Base-by-base conservation (phyloP, 192 early-diverging fungal genomes). In the Backusella psychrophila region DNA sequence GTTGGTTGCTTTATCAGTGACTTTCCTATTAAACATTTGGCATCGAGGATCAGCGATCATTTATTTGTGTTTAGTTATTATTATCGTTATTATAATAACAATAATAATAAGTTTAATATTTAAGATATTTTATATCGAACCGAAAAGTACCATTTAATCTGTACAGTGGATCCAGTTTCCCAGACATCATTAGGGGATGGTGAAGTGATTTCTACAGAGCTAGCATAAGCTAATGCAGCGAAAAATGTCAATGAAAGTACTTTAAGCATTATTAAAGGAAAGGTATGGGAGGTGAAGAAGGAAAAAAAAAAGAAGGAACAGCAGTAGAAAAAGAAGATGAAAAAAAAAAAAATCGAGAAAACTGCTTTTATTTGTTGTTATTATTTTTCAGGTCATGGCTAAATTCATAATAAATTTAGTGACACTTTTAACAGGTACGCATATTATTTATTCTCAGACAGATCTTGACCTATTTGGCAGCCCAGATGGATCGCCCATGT, bases 111-210 rank as follows among this genome's bases (percentile, higher is more conserved):
- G 36, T 65, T 41, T 15, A 71, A 71, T 71, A 71, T 69, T 63
- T 63, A 69, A 34, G 33, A 38, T 69, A 38, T 36, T 69, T 38
- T 21, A 39, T 36, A 36, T 69, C 67, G 67, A 36, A 35, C 66
- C 29, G 33, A 68, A 49, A 21, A 23, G 11, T 73, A 73, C 72
- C 72, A 73, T 65, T 65, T 73, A 39, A 73, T 73, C 35, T 73
- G 34, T 4, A 73, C 72, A 23, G 72, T 73, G 12, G 49, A 56
- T 56, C 72, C 72, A 9, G 35, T 39, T 19, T 56, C 35, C 72
- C 72, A 73, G 2, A 38, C 19, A 39, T 34, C 72, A 21, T 73
- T 73, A 29, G 72, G 8, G 17, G 38, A 34, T 15, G 72, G 72
- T 35, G 49, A 23, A 63, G 56, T 56, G 52, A 73, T 56, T 1